Base-by-base conservation (phyloP, 1,284 basidiomycete genomes). In the Ceratobasidium sp. region DNA sequence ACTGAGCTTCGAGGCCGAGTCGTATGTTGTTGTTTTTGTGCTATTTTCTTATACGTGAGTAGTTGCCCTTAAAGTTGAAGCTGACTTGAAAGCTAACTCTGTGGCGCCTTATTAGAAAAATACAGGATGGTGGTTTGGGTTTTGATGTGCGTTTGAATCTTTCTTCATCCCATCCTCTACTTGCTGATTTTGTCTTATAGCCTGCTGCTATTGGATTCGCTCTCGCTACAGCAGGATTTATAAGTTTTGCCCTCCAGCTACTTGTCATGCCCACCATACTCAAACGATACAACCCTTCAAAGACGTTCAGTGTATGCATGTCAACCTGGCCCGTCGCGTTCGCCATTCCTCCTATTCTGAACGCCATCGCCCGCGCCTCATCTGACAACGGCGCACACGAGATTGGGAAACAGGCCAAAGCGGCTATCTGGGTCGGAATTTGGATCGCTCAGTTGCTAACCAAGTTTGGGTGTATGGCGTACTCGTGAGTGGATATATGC, bases 301-400 rank as follows among this genome's bases (percentile, higher is more conserved):
- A 57, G 21, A 46, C 30, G 3, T 69, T 55, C 32, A 13, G 50
- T 16, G 23, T 49, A 46, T 69, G 64, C 64, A 69, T 69, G 64
- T 16, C 21, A 2, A 16, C 23, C 18, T 69, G 64, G 64, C 64
- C 64, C 4, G 57, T 69, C 43, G 50, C 21, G 38, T 69, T 43
- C n/a, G 66, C 58, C 16, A 23, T 47, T 13, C 75, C 73, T 11
- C 74, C 75, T 13, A 38, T 76, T 9, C 58, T 75, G 49, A 75
- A 74, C 57, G 32, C 32, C 7, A 69, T 57, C 11, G 64, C 64
- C 18, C 50, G 64, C 1, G n/a, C 23, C 2, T 54, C 64, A 43
- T 69, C 64, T 1, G 28, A 69, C 4, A 69, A 69, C 43, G 64
- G 64, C 7, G 41, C 30, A 14, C 64, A 57, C 13, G 32, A 18